Percentiles rank a stretch among this genome's conserved stretches.
These are phyloP conservation scores for Exserohilum turcica DNA, from an alignment of 2,329 filamentous ascomycete species.

Conservation along the genomic window DNA sequence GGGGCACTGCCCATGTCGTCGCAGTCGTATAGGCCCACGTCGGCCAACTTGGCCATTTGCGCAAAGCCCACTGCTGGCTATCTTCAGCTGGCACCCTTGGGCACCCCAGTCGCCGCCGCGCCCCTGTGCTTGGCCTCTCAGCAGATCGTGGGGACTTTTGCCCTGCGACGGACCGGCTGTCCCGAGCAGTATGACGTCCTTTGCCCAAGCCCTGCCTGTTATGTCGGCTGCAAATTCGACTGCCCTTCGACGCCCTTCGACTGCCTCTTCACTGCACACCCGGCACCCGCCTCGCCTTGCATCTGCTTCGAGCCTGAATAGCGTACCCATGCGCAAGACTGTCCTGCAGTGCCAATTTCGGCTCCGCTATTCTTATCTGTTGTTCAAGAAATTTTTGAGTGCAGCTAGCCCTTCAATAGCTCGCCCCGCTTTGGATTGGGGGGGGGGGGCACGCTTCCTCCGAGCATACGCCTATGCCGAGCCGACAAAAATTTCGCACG, in stretches of 20 bases:
- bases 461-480: conserved; percentile 32
- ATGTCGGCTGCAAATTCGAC: conserved; percentile 6
- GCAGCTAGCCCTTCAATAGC: conserved; percentile 30
- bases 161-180: conserved; percentile 26
- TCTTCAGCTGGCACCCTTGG: conserved; percentile 23
- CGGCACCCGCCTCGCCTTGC: neutral
- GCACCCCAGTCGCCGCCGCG: conserved; percentile 26
- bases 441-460: conserved; percentile 22
- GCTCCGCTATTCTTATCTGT: conserved; percentile 38
- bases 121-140: conserved; percentile 31
- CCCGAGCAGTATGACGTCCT: conserved; percentile 26
- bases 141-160: conserved; percentile 33
- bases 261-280: neutral
- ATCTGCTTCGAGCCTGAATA: neutral
- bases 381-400: conserved; percentile 31
- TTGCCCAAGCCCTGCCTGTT: conserved; percentile 11
- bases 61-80: conserved; percentile 15
- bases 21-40: conserved; percentile 16
- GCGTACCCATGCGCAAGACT: conserved; percentile 9
- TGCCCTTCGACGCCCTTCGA: no score
- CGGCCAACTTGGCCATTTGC: conserved; percentile 20
- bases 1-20: conserved; percentile 14
- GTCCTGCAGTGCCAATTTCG: conserved; percentile 6
- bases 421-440: conserved; percentile 27
- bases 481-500: conserved; percentile 30